Evolutionary conservation across 768 basidiomycete species (phyloP).

Genomic region (Multifurca ochricompacta): DNA sequence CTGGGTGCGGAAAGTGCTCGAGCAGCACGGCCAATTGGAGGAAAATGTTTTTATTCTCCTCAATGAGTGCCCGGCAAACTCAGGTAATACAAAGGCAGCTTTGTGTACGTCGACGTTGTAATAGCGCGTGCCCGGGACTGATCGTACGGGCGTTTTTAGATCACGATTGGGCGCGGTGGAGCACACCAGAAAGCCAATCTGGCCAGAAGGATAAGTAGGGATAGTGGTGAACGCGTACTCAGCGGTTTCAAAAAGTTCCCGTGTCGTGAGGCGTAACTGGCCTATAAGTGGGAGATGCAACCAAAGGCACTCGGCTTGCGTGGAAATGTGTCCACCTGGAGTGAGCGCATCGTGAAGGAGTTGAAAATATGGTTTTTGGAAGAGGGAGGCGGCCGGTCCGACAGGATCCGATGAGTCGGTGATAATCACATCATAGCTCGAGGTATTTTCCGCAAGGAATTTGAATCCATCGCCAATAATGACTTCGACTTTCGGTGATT

Average conservation of each 20-base stretch:
- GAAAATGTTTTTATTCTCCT: slow-evolving; percentile 60
- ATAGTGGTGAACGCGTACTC: slow-evolving; percentile 96
- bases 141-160: slow-evolving; percentile 64
- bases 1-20: slow-evolving; percentile 36
- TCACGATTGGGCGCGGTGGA: slow-evolving; percentile 67
- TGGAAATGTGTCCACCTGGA: slow-evolving; percentile 88
- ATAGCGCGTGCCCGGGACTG: slow-evolving; percentile 67
- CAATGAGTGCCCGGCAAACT: slow-evolving; percentile 70
- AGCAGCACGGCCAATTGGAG: slow-evolving; percentile 64
- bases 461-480: slow-evolving; percentile 95
- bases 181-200: slow-evolving; percentile 91
- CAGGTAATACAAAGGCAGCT: slow-evolving; percentile 85
- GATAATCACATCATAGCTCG: slow-evolving; percentile 94
- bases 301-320: slow-evolving; percentile 96
- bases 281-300: slow-evolving; percentile 83
- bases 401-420: slow-evolving; percentile 98
- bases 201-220: slow-evolving; percentile 97
- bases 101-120: slow-evolving; percentile 79
- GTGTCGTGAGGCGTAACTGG: slow-evolving; percentile 60
- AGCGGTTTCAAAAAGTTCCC: slow-evolving; percentile 65
- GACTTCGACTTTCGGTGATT: slow-evolving; percentile 74
- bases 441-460: slow-evolving; percentile 82
- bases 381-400: slow-evolving; percentile 88
- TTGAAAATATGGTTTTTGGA: slow-evolving; percentile 96
- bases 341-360: slow-evolving; percentile 85